Base-by-base conservation (phyloP, 2,329 filamentous ascomycete species). In the Botrytis hyacinthi region DNA sequence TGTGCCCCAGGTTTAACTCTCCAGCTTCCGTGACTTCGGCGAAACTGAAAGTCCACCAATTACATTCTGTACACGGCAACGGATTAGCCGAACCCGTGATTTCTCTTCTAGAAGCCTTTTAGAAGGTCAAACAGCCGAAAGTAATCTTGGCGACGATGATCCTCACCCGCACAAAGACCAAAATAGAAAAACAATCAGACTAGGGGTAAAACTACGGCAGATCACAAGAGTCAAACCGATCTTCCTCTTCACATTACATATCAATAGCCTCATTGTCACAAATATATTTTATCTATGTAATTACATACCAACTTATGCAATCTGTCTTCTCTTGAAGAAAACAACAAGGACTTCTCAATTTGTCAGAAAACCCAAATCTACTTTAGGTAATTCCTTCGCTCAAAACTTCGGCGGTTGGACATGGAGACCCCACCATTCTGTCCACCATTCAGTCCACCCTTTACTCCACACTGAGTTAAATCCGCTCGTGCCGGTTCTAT, bases 21-120 rank as follows among this genome's bases (percentile, higher is more conserved):
- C 61, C 37, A 29, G 61, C 61, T 48, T 46, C 63, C 60, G 46
- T 40, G 18, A 32, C 46, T 12, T 72, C 70, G 61, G 70, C 70
- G 29, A 57, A 72, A 72, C 37, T 29, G 4, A 18, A 37, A 68
- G 20, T 72, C 48, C 70, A 32, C 70, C 70, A 72, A 72, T 72
- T 3, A 8, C 29, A 26, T 29, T 12, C 3, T 16, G 18, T 2
- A 18, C 1, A 14, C 22, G 22, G 1, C 5, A 6, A 51, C 14
- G 4, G 42, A 37, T 35, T 54, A 48, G 69, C n/a, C 44, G 44
- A 65, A 8, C 65, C 35, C 32, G 32, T 54, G 32, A 54, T 40
- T 32, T 32, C n/a, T n/a, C 22, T 57, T 68, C 66, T 42, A 22
- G 66, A 68, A 68, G 66, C 18, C 40, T 42, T 22, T 54, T 42